Evolutionary conservation across 495 filamentous ascomycete genomes (phyloP).

Genomic region (Penicillium flavigenum): DNA sequence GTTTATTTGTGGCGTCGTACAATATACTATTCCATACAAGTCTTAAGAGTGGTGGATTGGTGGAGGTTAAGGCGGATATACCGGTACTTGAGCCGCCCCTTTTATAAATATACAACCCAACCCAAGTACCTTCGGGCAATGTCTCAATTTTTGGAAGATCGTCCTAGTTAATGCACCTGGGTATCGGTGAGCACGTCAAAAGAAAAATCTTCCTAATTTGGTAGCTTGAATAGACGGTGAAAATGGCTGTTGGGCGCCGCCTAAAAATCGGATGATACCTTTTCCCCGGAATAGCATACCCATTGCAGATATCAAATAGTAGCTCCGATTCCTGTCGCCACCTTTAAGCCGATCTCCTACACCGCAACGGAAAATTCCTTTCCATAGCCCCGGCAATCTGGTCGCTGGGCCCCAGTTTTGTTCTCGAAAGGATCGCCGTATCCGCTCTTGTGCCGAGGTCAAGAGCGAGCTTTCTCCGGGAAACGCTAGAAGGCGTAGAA

Average conservation of each 20-base stretch:
- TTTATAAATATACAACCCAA: background rate
- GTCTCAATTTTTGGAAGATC: slow-evolving; percentile 6
- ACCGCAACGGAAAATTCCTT: slow-evolving; percentile 7
- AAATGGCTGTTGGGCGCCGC: background rate
- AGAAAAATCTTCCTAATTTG: background rate
- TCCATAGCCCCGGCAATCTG: slow-evolving; percentile 5
- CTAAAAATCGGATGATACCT: background rate
- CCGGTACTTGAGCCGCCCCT: background rate
- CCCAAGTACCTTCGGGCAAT: background rate
- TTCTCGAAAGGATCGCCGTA: slow-evolving; percentile 14
- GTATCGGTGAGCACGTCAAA: slow-evolving; percentile 1
- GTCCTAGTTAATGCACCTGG: background rate
- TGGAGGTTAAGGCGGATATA: background rate
- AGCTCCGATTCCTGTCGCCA: slow-evolving; percentile 5
- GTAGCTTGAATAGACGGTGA: background rate
- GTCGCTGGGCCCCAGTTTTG: slow-evolving; percentile 3
- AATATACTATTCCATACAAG: background rate
- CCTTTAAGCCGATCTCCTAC: slow-evolving; percentile 6
- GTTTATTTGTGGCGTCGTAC: background rate
- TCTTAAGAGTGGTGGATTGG: background rate
- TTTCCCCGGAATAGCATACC: background rate
- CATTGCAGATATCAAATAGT: slow-evolving; percentile 3
- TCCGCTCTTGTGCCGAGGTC: slow-evolving; percentile 16
- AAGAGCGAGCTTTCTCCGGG: slow-evolving; percentile 1
- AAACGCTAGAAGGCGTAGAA: slow-evolving; percentile 11